Conservation (phyloP, 2,329 filamentous ascomycete species). For the Hypoxylon sp. region DNA sequence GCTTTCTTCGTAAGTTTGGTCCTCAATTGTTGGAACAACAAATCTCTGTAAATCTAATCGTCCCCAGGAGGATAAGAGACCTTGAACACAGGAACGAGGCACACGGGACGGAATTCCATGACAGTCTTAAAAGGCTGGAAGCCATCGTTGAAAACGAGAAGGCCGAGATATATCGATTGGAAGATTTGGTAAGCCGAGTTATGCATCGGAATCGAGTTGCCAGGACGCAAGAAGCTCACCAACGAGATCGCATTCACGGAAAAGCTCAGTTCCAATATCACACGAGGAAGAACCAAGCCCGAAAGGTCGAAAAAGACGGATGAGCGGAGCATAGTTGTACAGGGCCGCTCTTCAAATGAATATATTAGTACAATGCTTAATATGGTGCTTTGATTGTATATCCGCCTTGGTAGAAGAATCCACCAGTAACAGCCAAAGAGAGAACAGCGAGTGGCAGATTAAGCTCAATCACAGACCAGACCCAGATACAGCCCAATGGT, state of each 20-base stretch:
- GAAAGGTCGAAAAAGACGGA: conserved; percentile 21
- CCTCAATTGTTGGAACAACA: background rate
- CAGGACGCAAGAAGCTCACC: conserved; percentile 25
- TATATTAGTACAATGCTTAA: conserved; percentile 20
- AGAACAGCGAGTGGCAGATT: conserved; percentile 75
- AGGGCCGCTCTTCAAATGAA: conserved; percentile 1
- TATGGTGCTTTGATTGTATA: conserved; percentile 61
- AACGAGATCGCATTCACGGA: conserved; percentile 26
- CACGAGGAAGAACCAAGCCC: conserved; percentile 15
- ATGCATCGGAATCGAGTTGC: conserved; percentile 46
- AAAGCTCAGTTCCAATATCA: conserved; percentile 29
- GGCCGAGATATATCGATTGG: conserved; percentile 50
- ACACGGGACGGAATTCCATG: conserved; percentile 53
- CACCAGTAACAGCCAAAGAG: conserved; percentile 64
- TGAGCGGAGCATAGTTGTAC: conserved; percentile 24
- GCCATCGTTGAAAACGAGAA: conserved; percentile 49
- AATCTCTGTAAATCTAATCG: conserved; percentile 14
- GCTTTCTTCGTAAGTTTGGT: conserved; percentile 58
- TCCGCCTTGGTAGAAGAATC: conserved; percentile 65
- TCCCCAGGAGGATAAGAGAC: conserved; percentile 53
- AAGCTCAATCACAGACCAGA: conserved; percentile 93
- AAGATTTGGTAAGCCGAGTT: conserved; percentile 49
- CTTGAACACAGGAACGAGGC: conserved; percentile 55
- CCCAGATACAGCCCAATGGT: conserved; percentile 90
- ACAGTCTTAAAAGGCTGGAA: conserved; percentile 49